phyloP scores from a whole-genome alignment of 2,329 filamentous ascomycete genomes.

The Fusarium pseudoanthophilum region DNA sequence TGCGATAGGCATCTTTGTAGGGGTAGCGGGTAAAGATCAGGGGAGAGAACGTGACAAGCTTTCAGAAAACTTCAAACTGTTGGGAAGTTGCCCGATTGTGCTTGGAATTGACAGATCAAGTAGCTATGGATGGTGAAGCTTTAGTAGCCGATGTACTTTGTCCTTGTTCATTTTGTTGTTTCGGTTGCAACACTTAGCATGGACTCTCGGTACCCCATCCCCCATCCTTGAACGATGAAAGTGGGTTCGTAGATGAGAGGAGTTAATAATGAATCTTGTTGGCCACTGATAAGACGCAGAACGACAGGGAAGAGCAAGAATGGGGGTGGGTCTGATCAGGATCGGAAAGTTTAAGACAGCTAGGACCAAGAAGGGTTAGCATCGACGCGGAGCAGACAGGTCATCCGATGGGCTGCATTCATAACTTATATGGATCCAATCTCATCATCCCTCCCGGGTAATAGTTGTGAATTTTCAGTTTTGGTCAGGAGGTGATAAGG shows the following conservation, averaged over 20 bases:
- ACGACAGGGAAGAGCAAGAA: background rate
- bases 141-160: slow-evolving; percentile 2
- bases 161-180: background rate
- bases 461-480: too few relatives aligned
- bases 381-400: fast-evolving
- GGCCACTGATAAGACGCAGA: background rate
- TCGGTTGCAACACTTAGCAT: background rate
- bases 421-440: fast-evolving
- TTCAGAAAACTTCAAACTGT: background rate
- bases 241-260: background rate
- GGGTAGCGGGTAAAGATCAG: background rate
- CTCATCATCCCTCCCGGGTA: background rate
- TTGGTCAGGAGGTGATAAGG: fast-evolving
- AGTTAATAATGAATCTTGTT: background rate
- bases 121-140: slow-evolving; percentile 7
- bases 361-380: background rate
- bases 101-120: background rate
- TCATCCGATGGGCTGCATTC: background rate
- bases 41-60: too few relatives aligned
- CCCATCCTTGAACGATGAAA: background rate
- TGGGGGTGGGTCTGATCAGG: background rate
- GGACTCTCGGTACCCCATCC: background rate
- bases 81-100: background rate
- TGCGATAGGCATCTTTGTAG: slow-evolving; percentile 24
- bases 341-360: background rate